These are phyloP conservation scores for Pseudogymnoascus sp. DNA, from an alignment of 2,329 filamentous ascomycete genomes.

Conservation along the genomic window DNA sequence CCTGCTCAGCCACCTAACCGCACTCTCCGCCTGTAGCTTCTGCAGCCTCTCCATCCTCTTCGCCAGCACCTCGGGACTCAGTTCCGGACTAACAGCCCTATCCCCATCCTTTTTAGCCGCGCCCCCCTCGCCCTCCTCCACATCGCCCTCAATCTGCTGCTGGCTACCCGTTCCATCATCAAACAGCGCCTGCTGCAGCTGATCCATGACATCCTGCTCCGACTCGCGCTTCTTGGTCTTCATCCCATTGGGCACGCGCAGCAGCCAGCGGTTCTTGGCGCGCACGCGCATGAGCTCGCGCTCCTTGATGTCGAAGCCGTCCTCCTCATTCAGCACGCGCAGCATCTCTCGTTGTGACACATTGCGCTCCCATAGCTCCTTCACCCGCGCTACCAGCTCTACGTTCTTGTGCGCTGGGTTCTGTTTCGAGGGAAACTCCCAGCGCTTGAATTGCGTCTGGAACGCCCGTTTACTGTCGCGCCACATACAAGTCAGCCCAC, in stretches of 20 bases:
- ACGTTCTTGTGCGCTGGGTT: conserved; percentile 63
- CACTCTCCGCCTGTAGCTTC: conserved; percentile 49
- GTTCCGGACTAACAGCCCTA: conserved; percentile 25
- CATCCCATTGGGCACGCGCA: conserved; percentile 53
- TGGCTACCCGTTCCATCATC: conserved; percentile 21
- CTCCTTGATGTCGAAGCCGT: conserved; percentile 63
- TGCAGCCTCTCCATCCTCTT: conserved; percentile 47
- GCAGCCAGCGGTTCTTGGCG: conserved; percentile 57
- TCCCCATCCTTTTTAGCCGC: conserved; percentile 14
- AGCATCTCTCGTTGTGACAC: conserved; percentile 66
- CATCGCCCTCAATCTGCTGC: conserved; percentile 13
- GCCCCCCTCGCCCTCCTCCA: conserved; percentile 20
- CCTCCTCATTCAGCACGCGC: conserved; percentile 56
- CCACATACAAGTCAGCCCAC: conserved; percentile 12
- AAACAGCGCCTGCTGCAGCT: conserved; percentile 27
- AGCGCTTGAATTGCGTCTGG: conserved; percentile 67
- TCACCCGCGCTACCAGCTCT: conserved; percentile 58
- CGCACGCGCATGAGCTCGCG: conserved; percentile 63
- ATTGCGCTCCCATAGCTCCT: conserved; percentile 71
- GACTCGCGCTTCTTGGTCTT: conserved; percentile 32
- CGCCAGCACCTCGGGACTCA: conserved; percentile 39
- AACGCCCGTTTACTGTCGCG: conserved; percentile 62
- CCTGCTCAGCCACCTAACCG: conserved; percentile 51
- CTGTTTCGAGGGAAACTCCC: conserved; percentile 71
- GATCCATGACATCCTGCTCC: conserved; percentile 27